A percentile compares a stretch with the other conserved stretches of the same genome.
phyloP scores from a whole-genome alignment of 345 rosid genomes.

The Melastoma malabathricum region DNA sequence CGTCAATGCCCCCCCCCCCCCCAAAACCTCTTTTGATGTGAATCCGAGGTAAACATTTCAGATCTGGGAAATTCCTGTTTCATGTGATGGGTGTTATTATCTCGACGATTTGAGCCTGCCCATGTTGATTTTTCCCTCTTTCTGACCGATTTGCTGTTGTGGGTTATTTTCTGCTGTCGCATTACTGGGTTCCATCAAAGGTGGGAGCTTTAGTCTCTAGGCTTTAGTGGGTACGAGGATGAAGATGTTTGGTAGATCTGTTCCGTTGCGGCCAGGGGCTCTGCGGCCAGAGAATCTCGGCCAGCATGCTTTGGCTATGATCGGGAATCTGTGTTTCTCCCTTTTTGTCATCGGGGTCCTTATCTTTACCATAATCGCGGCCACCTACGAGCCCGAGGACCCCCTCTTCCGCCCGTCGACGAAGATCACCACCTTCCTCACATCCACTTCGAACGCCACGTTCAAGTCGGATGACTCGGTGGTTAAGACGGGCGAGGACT shows the following conservation, averaged over 20 bases:
- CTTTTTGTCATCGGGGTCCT: conserved; percentile 69
- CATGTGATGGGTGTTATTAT: no score
- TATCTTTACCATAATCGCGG: conserved; percentile 83
- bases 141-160: no score
- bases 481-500: conserved; percentile 79
- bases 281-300: conserved; percentile 71
- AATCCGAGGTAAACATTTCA: no score
- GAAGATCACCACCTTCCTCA: conserved; percentile 65
- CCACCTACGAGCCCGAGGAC: conserved; percentile 82
- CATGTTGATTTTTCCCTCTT: no score
- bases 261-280: conserved; percentile 34
- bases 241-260: conserved; percentile 46
- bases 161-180: conserved; percentile 1
- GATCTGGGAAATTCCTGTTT: no score
- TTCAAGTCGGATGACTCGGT: conserved; percentile 59
- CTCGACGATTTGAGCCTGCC: no score
- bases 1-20: no score
- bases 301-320: conserved; percentile 65
- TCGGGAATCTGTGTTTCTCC: conserved; percentile 76
- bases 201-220: background rate
- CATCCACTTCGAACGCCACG: conserved; percentile 70
- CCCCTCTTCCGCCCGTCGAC: conserved; percentile 79
- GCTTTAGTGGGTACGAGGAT: background rate
- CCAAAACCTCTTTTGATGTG: no score
- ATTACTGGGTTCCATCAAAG: background rate